Evolutionary conservation across 2,329 filamentous ascomycete species (phyloP).

Genomic region (Raffaelea albimanens): DNA sequence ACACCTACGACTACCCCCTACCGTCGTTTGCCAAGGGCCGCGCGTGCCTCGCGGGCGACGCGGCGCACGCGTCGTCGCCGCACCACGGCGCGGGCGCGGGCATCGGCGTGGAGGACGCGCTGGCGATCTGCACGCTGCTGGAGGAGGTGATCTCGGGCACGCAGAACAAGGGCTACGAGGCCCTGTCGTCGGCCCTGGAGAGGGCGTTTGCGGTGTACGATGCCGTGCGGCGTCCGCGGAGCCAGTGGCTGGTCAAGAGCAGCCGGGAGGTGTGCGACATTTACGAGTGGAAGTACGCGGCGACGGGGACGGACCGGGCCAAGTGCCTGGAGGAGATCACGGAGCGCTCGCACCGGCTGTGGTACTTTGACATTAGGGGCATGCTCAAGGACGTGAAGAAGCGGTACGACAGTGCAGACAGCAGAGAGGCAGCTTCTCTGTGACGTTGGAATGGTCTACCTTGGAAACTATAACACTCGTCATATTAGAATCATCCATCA

Average conservation of each 20-base stretch:
- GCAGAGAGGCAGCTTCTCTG: too few relatives aligned
- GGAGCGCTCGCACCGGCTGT: too few relatives aligned
- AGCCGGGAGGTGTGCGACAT: too few relatives aligned
- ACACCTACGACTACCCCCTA: neutral
- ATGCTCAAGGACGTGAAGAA: too few relatives aligned
- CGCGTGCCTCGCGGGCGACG: slow-evolving; percentile 42
- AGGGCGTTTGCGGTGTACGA: neutral
- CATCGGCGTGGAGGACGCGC: slow-evolving; percentile 14
- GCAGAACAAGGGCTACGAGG: neutral
- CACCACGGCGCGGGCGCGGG: slow-evolving; percentile 13
- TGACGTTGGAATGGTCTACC: too few relatives aligned
- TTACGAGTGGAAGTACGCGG: too few relatives aligned
- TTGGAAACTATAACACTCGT: too few relatives aligned
- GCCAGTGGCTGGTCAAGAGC: neutral
- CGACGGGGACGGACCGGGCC: too few relatives aligned
- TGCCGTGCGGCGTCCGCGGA: neutral
- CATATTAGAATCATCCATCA: too few relatives aligned
- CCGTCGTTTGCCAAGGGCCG: slow-evolving; percentile 36
- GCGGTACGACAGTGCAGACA: too few relatives aligned
- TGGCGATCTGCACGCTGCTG: slow-evolving; percentile 10
- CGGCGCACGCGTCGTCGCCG: slow-evolving; percentile 37
- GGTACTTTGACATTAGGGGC: too few relatives aligned
- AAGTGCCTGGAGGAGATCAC: too few relatives aligned
- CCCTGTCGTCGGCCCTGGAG: neutral
- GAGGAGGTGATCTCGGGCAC: neutral